Evolutionary conservation across 805 yeast genomes (phyloP).

Genomic region (Candida multigemmis): DNA sequence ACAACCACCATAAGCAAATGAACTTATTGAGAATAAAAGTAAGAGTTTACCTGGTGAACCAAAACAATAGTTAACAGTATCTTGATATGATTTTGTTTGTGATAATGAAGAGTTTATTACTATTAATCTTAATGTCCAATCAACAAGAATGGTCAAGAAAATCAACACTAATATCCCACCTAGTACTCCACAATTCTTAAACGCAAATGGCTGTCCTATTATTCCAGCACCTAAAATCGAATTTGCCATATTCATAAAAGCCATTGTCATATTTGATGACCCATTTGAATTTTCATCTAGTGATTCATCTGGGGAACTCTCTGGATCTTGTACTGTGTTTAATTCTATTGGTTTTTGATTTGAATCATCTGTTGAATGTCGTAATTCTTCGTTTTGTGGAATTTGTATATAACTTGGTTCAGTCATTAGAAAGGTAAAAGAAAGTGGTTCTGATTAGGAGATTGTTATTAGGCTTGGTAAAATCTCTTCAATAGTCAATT

Average conservation of each 20-base stretch:
- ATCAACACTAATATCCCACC: slow-evolving; percentile 63
- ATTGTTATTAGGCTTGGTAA: too few species aligned
- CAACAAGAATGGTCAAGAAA: slow-evolving; percentile 60
- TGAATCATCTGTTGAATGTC: slow-evolving; percentile 10
- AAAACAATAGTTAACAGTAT: slow-evolving; percentile 70
- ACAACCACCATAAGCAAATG: slow-evolving; percentile 91
- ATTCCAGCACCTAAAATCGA: slow-evolving; percentile 94
- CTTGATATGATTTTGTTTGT: slow-evolving; percentile 75
- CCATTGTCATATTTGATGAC: slow-evolving; percentile 55
- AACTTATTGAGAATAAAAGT: slow-evolving; percentile 68
- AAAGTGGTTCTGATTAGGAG: too few species aligned
- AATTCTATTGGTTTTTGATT: too few species aligned
- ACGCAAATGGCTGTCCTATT: slow-evolving; percentile 88
- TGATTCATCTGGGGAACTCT: slow-evolving; percentile 1
- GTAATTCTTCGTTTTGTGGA: slow-evolving; percentile 14
- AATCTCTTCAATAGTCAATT: too few species aligned
- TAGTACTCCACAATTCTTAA: slow-evolving; percentile 67
- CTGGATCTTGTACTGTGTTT: too few species aligned
- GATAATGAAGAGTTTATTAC: slow-evolving; percentile 75
- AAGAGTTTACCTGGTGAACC: slow-evolving; percentile 63
- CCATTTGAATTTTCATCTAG: slow-evolving; percentile 14
- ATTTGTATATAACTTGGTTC: too few species aligned
- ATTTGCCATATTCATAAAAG: slow-evolving; percentile 96
- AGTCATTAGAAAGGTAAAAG: too few species aligned
- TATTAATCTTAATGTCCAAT: slow-evolving; percentile 78